Evolutionary conservation across 179 eudicot species (phyloP).

Genomic region (Camellia oleifera): DNA sequence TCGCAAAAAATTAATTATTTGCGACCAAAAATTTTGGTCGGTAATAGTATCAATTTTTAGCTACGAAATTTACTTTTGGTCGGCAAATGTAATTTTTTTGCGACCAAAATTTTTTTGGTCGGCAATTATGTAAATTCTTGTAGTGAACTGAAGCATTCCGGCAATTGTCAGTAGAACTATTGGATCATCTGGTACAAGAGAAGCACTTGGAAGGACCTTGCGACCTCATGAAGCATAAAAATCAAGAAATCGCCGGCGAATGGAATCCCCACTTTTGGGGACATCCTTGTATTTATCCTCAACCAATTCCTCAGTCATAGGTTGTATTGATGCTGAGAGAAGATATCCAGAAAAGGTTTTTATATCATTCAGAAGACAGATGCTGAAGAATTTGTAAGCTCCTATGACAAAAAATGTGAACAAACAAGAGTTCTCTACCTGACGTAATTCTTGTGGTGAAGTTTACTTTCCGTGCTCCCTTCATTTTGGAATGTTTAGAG

Average conservation of each 20-base stretch:
- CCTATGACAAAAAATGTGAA: conserved; percentile 21
- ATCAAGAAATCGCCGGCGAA: conserved; percentile 69
- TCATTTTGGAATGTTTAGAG: conserved; percentile 18
- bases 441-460: conserved; percentile 44
- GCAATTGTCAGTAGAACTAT: conserved; percentile 94
- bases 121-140: no score
- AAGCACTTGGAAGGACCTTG: conserved; percentile 85
- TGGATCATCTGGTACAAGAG: conserved; percentile 98
- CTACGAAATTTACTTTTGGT: no score
- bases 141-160: conserved; percentile 88
- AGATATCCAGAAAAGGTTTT: conserved; percentile 26
- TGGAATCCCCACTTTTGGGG: conserved; percentile 68
- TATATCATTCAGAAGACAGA: conserved; percentile 10
- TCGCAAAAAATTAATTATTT: no score
- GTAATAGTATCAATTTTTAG: no score
- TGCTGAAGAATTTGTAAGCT: background rate
- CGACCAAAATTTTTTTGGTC: no score
- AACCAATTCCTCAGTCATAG: conserved; percentile 54
- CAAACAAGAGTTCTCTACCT: conserved; percentile 37
- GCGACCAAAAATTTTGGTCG: no score
- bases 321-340: conserved; percentile 78
- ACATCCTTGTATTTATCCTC: conserved; percentile 46
- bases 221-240: conserved; percentile 88
- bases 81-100: no score
- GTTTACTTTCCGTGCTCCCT: conserved; percentile 20